phyloP scores from a whole-genome alignment of 495 filamentous ascomycete genomes.

The Evansstolkia leycettana region DNA sequence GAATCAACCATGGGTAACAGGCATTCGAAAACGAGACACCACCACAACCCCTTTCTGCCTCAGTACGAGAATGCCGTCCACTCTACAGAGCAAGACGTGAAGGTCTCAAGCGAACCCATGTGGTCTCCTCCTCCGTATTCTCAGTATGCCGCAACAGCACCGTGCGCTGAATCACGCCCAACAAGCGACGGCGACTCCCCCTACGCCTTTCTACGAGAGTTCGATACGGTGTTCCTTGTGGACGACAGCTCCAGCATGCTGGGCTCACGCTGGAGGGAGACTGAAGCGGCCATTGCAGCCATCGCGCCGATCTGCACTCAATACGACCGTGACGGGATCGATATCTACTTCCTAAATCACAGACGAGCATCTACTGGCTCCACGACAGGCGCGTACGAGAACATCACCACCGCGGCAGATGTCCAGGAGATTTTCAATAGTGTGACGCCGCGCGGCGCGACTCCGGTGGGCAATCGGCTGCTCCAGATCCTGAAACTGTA shows the following conservation, averaged over 20 bases:
- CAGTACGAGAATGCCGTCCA: background rate
- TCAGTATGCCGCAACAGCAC: conserved; percentile 1
- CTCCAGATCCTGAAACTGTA: conserved; percentile 67
- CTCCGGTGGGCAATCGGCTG: conserved; percentile 65
- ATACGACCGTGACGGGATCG: conserved; percentile 82
- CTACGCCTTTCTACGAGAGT: conserved; percentile 72
- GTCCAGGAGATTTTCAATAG: conserved; percentile 56
- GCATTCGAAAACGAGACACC: background rate
- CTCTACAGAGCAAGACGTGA: background rate
- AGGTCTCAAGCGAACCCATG: background rate
- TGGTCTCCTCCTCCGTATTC: conserved; percentile 29
- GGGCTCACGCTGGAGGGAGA: conserved; percentile 67
- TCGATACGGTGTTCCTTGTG: conserved; percentile 89
- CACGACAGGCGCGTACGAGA: conserved; percentile 36
- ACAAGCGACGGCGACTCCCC: conserved; percentile 25
- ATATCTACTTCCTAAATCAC: conserved; percentile 85
- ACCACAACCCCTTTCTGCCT: background rate
- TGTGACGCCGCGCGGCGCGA: conserved; percentile 53
- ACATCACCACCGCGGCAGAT: conserved; percentile 37
- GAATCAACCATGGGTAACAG: background rate
- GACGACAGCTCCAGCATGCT: conserved; percentile 88
- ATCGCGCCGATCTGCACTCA: conserved; percentile 79
- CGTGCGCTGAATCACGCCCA: too few relatives aligned
- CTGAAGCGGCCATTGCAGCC: conserved; percentile 52
- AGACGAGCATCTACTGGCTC: conserved; percentile 11